These are phyloP conservation scores for Hanseniaspora lindneri DNA, from an alignment of 805 yeast genomes.

Conservation along the genomic window DNA sequence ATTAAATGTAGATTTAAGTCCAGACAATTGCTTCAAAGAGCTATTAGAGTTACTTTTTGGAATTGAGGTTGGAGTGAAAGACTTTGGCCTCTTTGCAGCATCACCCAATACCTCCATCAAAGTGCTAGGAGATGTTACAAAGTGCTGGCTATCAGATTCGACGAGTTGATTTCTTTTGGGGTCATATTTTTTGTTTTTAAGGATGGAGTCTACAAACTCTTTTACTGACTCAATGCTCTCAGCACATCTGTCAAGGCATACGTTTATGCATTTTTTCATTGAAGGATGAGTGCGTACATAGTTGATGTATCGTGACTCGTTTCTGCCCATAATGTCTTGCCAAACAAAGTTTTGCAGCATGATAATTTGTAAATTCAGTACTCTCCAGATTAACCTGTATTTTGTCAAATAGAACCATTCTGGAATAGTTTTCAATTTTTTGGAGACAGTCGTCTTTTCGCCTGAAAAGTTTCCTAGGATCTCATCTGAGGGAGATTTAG, in stretches of 20 bases:
- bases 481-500: too few relatives aligned
- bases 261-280: slow-evolving; percentile 38
- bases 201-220: slow-evolving; percentile 26
- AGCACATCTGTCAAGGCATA: slow-evolving; percentile 41
- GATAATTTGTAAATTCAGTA: slow-evolving; percentile 43
- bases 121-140: slow-evolving; percentile 4
- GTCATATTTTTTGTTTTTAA: slow-evolving; percentile 5
- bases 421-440: slow-evolving; percentile 24
- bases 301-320: slow-evolving; percentile 28
- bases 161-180: slow-evolving; percentile 1
- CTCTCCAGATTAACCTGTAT: slow-evolving; percentile 47
- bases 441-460: slow-evolving; percentile 10
- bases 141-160: not conserved
- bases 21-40: not conserved
- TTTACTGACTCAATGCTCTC: slow-evolving; percentile 42
- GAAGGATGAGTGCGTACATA: slow-evolving; percentile 31
- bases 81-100: not conserved
- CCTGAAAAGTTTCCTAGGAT: not conserved
- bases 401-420: slow-evolving; percentile 47
- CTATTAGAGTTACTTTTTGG: slow-evolving; percentile 20
- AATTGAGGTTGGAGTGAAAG: slow-evolving; percentile 7
- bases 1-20: not conserved
- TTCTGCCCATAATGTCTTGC: slow-evolving; percentile 37
- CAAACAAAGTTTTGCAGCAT: slow-evolving; percentile 46
- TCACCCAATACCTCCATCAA: slow-evolving; percentile 1